Base-by-base conservation (phyloP, 768 basidiomycete genomes). In the Lactarius psammicola region DNA sequence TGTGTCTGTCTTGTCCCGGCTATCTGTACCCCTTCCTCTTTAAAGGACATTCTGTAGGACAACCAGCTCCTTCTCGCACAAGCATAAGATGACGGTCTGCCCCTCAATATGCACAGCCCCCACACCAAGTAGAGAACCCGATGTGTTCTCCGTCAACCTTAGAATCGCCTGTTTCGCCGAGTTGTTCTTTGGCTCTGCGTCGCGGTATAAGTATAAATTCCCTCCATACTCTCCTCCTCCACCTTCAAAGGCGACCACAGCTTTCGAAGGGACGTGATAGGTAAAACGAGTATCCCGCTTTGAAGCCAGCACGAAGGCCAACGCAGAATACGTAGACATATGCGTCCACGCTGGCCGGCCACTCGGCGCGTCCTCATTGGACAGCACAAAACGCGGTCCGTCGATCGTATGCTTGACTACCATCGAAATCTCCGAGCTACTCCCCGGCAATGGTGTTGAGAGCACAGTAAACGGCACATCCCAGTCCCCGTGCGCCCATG, bases 281-380 rank as follows among this genome's bases (percentile, higher is more conserved):
- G 92, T 91, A 77, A 95, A 94, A 23, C 93, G 86, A 0, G 90
- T 87, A 75, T 98, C 94, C 33, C 85, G 87, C 74, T 98, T 98
- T 15, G 92, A 94, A 10, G 94, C 94, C 58, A 99, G 80, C 46
- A 99, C 96, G 73, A 98, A 99, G 0, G 94, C 84, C 30, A 99
- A 82, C 0, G 95, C 96, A 23, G 90, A 87, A 75, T 86, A 95
- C 0, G 96, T 98, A n/a, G 86, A 81, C 4, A 77, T 77, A 74
- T 99, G 96, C 59, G 72, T 80, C 94, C 92, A 96, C 34, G 65
- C 66, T 8, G 82, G 77, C 64, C 70, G 59, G 4, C 66, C 61
- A 30, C n/a, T 46, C 11, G 51, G 26, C 67, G 23, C 68, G 55
- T 23, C 76, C 11, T 53, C 74, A 46, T 33, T 68, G 17, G 70